Evolutionary conservation across 108 stramenopile species (phyloP).

Genomic region (Phaeodactylum tricornutum): DNA sequence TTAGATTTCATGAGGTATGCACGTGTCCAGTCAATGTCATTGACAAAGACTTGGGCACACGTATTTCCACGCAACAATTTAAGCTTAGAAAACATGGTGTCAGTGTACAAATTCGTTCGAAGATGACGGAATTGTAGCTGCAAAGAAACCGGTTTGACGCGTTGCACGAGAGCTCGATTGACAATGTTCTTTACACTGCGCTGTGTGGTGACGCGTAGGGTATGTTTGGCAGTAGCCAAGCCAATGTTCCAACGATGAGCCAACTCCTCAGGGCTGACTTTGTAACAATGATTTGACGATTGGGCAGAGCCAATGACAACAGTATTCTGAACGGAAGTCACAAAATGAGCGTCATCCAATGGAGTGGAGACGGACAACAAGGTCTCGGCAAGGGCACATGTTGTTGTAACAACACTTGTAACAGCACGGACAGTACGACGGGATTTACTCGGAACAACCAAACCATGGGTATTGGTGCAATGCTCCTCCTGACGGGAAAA

Average conservation of each 20-base stretch:
- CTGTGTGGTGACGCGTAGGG: constrained; percentile 18
- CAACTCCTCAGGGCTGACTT: not conserved
- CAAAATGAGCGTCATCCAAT: no score
- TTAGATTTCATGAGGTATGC: constrained; percentile 12
- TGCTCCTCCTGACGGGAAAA: no score
- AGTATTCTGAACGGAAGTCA: no score
- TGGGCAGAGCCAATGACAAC: no score
- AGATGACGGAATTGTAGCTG: constrained; percentile 18
- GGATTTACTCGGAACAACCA: no score
- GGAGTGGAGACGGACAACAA: no score
- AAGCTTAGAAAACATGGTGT: constrained; percentile 8
- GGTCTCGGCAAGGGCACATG: no score
- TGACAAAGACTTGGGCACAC: constrained; percentile 1
- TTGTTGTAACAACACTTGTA: no score
- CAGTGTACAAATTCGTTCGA: constrained; percentile 8
- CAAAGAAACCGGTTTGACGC: no score
- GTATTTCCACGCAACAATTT: not conserved
- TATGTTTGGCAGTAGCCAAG: constrained; percentile 11
- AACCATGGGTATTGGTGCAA: no score
- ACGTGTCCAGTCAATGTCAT: constrained; percentile 3
- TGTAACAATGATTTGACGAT: no score
- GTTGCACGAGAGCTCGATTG: not conserved
- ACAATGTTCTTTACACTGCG: constrained; percentile 9
- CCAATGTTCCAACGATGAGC: constrained; percentile 13
- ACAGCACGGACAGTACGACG: no score